Percentiles rank a stretch among this genome's conserved stretches.
phyloP scores from a whole-genome alignment of 225 moss, liverwort and hornwort species.

The Polytrichum commune region DNA sequence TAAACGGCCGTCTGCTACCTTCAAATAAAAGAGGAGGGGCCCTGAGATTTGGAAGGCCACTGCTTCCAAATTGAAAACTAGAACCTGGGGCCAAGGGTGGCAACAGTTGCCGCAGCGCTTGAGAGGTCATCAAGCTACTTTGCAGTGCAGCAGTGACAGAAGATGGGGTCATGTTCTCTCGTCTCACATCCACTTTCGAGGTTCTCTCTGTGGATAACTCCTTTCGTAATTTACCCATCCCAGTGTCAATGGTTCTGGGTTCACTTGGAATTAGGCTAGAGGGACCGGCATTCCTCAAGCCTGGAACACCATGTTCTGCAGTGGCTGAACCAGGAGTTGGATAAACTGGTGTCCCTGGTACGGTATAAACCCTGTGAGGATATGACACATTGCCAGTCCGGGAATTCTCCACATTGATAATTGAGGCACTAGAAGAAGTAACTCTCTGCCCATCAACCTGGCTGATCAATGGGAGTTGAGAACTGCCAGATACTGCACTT shows the following conservation, averaged over 20 bases:
- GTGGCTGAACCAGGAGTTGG: conserved; percentile 5
- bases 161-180: not conserved
- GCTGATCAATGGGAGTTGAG: not conserved
- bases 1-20: conserved; percentile 17
- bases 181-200: conserved; percentile 15
- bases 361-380: conserved; percentile 57
- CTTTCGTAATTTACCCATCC: conserved; percentile 37
- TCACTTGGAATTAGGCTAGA: conserved; percentile 22
- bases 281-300: conserved; percentile 12
- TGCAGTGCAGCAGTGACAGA: conserved; percentile 7
- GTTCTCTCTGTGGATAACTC: conserved; percentile 30
- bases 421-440: conserved; percentile 9
- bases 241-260: conserved; percentile 15
- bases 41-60: conserved; percentile 3
- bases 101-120: conserved; percentile 40
- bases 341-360: conserved; percentile 43
- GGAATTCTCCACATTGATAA: conserved; percentile 52
- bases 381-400: conserved; percentile 55
- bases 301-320: conserved; percentile 24
- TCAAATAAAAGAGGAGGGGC: conserved; percentile 22
- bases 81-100: conserved; percentile 38
- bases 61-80: conserved; percentile 11
- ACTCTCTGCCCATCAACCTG: conserved; percentile 20
- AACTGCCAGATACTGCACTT: not conserved
- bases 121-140: conserved; percentile 23